A percentile compares a stretch with the other conserved stretches of the same genome.
These are phyloP conservation scores for Aspergillus kassunensis DNA, from an alignment of 495 filamentous ascomycete species.

Conservation along the genomic window DNA sequence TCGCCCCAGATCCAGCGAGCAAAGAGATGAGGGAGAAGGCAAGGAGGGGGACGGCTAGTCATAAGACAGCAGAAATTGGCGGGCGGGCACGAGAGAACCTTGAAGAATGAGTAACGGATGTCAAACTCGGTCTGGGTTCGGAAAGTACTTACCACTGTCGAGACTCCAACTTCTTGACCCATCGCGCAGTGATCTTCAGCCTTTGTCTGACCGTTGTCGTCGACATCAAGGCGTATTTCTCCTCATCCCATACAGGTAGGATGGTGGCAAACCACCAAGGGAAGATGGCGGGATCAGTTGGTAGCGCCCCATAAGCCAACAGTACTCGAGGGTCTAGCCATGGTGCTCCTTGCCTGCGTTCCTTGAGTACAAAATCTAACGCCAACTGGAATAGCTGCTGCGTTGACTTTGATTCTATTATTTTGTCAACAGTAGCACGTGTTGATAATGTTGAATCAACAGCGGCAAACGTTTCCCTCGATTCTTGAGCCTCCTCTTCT, in stretches of 20 bases:
- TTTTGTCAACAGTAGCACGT: constrained; percentile 20
- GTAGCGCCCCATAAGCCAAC: constrained; percentile 70
- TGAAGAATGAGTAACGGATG: no score
- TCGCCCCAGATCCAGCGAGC: constrained; percentile 22
- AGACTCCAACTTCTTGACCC: constrained; percentile 70
- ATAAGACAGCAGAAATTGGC: constrained; percentile 39
- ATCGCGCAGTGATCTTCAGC: constrained; percentile 70
- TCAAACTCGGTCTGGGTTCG: no score
- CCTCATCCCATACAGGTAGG: constrained; percentile 67
- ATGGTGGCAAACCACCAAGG: constrained; percentile 91
- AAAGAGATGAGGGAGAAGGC: constrained; percentile 33
- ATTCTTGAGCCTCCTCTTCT: constrained; percentile 74
- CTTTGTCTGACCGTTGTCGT: constrained; percentile 74
- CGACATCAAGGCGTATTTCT: constrained; percentile 71
- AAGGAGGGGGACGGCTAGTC: constrained; percentile 49
- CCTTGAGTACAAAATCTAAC: constrained; percentile 62
- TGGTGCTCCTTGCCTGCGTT: constrained; percentile 59
- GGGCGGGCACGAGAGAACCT: constrained; percentile 32
- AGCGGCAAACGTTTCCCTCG: constrained; percentile 48
- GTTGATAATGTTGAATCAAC: constrained; percentile 13
- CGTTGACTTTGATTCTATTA: constrained; percentile 63
- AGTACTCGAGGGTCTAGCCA: constrained; percentile 72
- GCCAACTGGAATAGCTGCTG: constrained; percentile 59
- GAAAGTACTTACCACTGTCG: constrained; percentile 61
- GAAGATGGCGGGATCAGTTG: constrained; percentile 69